phyloP scores from a whole-genome alignment of 768 basidiomycete species.

The Galerina marginata region DNA sequence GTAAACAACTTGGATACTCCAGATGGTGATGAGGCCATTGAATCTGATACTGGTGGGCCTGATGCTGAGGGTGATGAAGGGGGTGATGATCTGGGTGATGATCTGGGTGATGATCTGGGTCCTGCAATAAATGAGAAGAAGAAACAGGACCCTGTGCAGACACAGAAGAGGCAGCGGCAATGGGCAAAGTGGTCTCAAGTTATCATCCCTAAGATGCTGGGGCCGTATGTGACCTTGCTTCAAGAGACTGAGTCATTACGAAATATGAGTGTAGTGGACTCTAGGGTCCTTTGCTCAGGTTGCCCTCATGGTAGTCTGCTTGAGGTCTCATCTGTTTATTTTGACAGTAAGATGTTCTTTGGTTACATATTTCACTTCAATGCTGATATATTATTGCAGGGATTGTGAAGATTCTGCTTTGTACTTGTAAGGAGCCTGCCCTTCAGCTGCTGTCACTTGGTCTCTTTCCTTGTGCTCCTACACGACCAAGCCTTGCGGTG shows the following conservation, averaged over 20 bases:
- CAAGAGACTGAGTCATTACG: background rate
- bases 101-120: background rate
- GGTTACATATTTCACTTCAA: background rate
- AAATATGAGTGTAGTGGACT: background rate
- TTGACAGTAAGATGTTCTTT: slow-evolving; percentile 16
- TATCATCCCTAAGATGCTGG: slow-evolving; percentile 9
- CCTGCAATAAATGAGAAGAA: background rate
- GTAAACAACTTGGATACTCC: background rate
- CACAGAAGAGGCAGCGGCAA: slow-evolving; percentile 7
- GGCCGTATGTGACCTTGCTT: slow-evolving; percentile 11
- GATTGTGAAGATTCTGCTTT: slow-evolving; percentile 6
- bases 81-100: background rate
- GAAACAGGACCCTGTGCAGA: background rate
- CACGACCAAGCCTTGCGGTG: slow-evolving; percentile 35
- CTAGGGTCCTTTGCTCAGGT: background rate
- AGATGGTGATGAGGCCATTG: background rate
- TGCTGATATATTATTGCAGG: background rate
- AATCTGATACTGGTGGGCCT: background rate
- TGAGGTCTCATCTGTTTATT: slow-evolving; percentile 11
- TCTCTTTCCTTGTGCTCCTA: slow-evolving; percentile 24
- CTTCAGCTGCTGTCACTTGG: slow-evolving; percentile 1
- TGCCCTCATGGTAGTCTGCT: background rate
- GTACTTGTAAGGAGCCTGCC: slow-evolving; percentile 12
- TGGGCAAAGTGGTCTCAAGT: slow-evolving; percentile 15
- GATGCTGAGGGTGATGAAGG: slow-evolving; percentile 1